phyloP scores from a whole-genome alignment of 495 filamentous ascomycete genomes.

The Recurvomyces mirabilis region DNA sequence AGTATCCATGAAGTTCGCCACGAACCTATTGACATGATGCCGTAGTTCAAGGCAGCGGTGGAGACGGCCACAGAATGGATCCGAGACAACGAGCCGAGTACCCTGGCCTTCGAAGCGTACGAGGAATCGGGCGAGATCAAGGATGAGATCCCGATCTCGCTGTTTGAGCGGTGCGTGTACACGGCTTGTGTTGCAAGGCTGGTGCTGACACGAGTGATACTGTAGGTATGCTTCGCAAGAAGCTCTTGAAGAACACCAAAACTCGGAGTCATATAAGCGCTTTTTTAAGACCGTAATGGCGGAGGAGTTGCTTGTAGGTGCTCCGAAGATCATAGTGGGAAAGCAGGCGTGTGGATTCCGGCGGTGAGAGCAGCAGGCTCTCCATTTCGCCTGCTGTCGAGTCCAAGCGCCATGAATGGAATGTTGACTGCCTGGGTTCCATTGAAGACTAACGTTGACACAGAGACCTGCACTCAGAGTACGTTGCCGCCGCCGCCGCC shows the following conservation, averaged over 20 bases:
- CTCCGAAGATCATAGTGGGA: neutral
- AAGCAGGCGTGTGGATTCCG: neutral
- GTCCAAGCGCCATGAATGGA: too few species aligned
- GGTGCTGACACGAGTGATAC: neutral
- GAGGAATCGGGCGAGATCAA: neutral
- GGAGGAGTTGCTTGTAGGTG: neutral
- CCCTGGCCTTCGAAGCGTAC: neutral
- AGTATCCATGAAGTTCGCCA: neutral
- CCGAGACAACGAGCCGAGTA: neutral
- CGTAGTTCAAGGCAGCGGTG: neutral
- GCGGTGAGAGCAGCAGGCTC: too few species aligned
- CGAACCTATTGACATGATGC: neutral
- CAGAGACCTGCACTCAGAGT: too few species aligned
- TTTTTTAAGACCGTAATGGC: slow-evolving; percentile 1
- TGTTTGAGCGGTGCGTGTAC: slow-evolving; percentile 1
- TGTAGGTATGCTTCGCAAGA: neutral
- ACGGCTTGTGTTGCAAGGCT: neutral
- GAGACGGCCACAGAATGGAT: neutral
- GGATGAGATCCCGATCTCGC: neutral
- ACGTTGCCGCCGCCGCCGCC: too few species aligned
- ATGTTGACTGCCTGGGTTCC: too few species aligned
- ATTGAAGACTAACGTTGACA: too few species aligned
- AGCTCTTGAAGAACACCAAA: neutral
- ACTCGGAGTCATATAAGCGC: neutral
- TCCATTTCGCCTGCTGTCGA: too few species aligned